Evolutionary conservation across 2,329 filamentous ascomycete species (phyloP), one percentile per base, ranked within the genome.

Genomic region (Sclerotinia nivalis): DNA sequence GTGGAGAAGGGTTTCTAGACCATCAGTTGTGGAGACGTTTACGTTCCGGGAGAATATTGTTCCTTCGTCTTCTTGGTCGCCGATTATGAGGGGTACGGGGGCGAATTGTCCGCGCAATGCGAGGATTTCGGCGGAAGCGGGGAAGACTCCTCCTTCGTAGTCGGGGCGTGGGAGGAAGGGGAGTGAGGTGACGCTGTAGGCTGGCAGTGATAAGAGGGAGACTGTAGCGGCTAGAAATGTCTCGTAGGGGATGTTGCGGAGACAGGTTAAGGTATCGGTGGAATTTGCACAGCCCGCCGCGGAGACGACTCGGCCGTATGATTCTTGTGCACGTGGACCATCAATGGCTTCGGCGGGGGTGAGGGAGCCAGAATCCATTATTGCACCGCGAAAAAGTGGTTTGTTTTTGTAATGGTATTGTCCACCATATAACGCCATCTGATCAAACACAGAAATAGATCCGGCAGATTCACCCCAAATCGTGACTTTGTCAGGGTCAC

Each of bases 41-140:
- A 79, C 40, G 76, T 72, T 91, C 89, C 78, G 82, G 9, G 88
- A 83, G 77, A 94, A 93, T 3, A 93, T 79, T 0, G 91, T 93
- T 25, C 91, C 91, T 79, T 95, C 91, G 76, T 95, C 92, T 81
- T 94, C 91, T 79, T 93, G 90, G 76, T 93, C 86, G 55, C 92
- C 91, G 52, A 91, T 85, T 69, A 90, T 89, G 76, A 89, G 84
- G 2, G 88, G 88, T 0, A 90, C 85, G 18, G 83, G 82, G 10
- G 87, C 84, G 72, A 87, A 89, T 71, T 83, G 83, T 20, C 89
- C 87, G 0, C 78, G 75, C 2, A 74, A 69, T 1, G 85, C 80
- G 6, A 92, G 81, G 0, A 84, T 68, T 0, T 94, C 91, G 0
- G 91, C 88, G 8, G 87, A 91, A 2, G 85, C 82, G 0, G 87